phyloP scores from a whole-genome alignment of 78 protist genomes.

The Dictyostelium citrinum region DNA sequence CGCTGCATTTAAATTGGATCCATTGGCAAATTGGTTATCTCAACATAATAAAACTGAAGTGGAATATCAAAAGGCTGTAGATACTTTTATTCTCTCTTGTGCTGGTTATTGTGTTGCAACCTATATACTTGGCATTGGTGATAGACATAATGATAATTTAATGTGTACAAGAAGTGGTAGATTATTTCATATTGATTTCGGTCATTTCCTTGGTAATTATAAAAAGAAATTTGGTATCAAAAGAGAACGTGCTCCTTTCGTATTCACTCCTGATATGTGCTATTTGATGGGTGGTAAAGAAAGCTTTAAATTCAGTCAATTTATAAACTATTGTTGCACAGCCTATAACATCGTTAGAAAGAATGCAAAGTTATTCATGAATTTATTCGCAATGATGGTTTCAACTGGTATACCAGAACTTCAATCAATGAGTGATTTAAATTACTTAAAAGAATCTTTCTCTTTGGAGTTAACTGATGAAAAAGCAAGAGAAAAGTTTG shows the following conservation, averaged over 20 bases:
- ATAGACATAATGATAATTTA: slow-evolving; percentile 98
- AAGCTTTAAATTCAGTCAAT: slow-evolving; percentile 55
- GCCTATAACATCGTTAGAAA: slow-evolving; percentile 90
- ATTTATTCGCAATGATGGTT: slow-evolving; percentile 93
- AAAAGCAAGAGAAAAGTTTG: slow-evolving; percentile 83
- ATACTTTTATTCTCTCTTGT: slow-evolving; percentile 85
- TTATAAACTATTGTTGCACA: slow-evolving; percentile 75
- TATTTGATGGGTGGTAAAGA: slow-evolving; percentile 90
- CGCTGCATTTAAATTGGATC: slow-evolving; percentile 85
- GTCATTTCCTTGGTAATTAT: slow-evolving; percentile 93
- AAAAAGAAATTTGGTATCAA: slow-evolving; percentile 85
- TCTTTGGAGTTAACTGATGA: slow-evolving; percentile 81
- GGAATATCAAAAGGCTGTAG: slow-evolving; percentile 67
- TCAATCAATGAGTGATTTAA: slow-evolving; percentile 83
- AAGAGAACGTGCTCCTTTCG: slow-evolving; percentile 96
- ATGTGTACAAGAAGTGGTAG: slow-evolving; percentile 92
- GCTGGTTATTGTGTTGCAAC: slow-evolving; percentile 98
- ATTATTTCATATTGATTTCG: slow-evolving; percentile 97
- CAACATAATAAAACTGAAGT: slow-evolving; percentile 47
- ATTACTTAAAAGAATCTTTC: slow-evolving; percentile 79
- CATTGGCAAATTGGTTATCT: slow-evolving; percentile 87
- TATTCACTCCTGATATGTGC: slow-evolving; percentile 94
- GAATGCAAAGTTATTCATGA: slow-evolving; percentile 90
- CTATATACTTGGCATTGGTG: slow-evolving; percentile 98
- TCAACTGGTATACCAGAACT: slow-evolving; percentile 97